A percentile compares a stretch with the other conserved stretches of the same genome.
Evolutionary conservation across 2,329 filamentous ascomycete genomes (phyloP).

Genomic region (Aspergillus chevalieri): DNA sequence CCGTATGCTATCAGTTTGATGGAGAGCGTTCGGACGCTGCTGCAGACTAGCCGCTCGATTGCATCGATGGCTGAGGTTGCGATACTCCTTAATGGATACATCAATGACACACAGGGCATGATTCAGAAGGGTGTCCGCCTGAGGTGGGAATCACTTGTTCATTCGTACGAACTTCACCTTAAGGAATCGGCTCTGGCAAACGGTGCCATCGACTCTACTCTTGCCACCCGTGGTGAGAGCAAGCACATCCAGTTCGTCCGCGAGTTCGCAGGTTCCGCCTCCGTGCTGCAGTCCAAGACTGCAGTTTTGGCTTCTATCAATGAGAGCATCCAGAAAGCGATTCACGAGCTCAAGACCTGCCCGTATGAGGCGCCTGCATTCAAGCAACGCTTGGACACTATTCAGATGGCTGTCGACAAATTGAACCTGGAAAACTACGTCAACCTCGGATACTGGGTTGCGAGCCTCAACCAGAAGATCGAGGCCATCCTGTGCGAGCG

Average conservation of each 20-base stretch:
- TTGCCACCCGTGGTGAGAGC: slow-evolving; percentile 63
- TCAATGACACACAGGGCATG: slow-evolving; percentile 79
- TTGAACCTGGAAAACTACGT: slow-evolving; percentile 94
- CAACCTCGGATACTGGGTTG: slow-evolving; percentile 86
- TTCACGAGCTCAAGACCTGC: slow-evolving; percentile 78
- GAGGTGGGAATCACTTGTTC: slow-evolving; percentile 96
- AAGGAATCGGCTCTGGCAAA: slow-evolving; percentile 57
- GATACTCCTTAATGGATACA: slow-evolving; percentile 80
- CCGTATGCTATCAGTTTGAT: slow-evolving; percentile 96
- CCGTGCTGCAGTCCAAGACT: slow-evolving; percentile 82
- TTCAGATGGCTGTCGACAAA: slow-evolving; percentile 91
- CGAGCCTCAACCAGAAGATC: slow-evolving; percentile 77
- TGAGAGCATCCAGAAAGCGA: slow-evolving; percentile 70
- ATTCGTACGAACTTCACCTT: slow-evolving; percentile 87
- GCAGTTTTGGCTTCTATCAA: slow-evolving; percentile 72
- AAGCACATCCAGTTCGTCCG: slow-evolving; percentile 96
- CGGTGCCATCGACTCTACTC: slow-evolving; percentile 53
- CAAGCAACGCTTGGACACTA: slow-evolving; percentile 69
- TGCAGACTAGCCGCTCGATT: slow-evolving; percentile 81
- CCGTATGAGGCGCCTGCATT: slow-evolving; percentile 76
- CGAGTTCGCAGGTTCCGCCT: slow-evolving; percentile 82
- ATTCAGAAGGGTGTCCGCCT: slow-evolving; percentile 82
- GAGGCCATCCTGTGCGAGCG: slow-evolving; percentile 73
- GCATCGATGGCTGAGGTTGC: slow-evolving; percentile 79
- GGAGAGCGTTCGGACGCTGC: slow-evolving; percentile 93